Percentiles rank a stretch among this genome's conserved stretches.
Conservation (phyloP, 768 basidiomycete species). For the Tulasnella sp. region DNA sequence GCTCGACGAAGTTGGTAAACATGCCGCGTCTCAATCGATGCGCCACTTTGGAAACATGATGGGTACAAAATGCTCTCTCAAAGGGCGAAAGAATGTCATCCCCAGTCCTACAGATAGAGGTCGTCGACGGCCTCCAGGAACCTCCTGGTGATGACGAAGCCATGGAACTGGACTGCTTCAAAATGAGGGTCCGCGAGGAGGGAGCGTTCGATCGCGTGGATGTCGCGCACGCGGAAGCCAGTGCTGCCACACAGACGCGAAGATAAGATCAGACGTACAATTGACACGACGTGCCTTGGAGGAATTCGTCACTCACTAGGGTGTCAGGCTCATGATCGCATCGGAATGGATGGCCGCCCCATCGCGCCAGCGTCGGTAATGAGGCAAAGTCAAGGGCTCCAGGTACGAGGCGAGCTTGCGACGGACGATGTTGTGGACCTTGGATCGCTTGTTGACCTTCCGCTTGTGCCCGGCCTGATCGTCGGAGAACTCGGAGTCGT, state of each 20-base stretch:
- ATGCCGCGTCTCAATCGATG: too few relatives aligned
- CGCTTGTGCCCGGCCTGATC: neutral
- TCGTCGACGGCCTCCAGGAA: neutral
- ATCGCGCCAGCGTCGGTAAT: neutral
- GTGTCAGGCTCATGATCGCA: neutral
- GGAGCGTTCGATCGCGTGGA: constrained; percentile 1
- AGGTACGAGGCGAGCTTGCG: neutral
- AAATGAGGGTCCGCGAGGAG: neutral
- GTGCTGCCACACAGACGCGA: neutral
- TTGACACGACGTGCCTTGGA: too few relatives aligned
- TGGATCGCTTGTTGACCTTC: neutral
- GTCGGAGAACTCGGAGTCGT: neutral
- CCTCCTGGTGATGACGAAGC: neutral
- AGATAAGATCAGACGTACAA: neutral
- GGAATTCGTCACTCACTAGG: neutral
- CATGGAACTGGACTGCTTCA: neutral
- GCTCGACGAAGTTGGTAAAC: too few relatives aligned
- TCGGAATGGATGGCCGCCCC: neutral
- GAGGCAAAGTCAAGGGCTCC: neutral
- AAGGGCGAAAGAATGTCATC: too few relatives aligned
- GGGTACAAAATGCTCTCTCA: too few relatives aligned
- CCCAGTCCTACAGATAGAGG: too few relatives aligned
- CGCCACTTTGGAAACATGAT: too few relatives aligned
- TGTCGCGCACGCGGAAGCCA: neutral
- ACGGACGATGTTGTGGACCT: neutral